Evolutionary conservation across 139 green algal species (phyloP), one percentile per base, ranked within the genome.

Genomic region (Yamagishiella unicocca): DNA sequence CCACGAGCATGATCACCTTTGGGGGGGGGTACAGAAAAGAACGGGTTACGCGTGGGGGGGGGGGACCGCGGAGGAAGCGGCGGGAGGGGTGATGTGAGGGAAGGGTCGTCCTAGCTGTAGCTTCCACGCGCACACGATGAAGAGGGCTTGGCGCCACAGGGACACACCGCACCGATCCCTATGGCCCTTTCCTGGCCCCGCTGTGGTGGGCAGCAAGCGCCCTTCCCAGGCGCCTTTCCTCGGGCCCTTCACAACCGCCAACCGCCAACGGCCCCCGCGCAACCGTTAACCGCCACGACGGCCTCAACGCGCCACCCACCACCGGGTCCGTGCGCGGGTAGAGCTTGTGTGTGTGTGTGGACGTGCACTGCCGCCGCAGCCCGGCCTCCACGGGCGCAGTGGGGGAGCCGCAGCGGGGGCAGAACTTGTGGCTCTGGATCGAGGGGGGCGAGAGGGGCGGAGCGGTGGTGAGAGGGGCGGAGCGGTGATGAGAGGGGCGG

Each of bases 271-370:
- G 31, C 33, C 54, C 37, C 4, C 27, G 4, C 33, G 22, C 55
- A 9, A 67, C 21, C 55, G 5, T 5, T 25, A 31, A 22, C 55
- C 55, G 5, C 55, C 55, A 12, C 50, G 9, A 31, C 55, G 9
- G 22, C 21, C 55, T 67, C 55, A n/a, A n/a, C 50, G 12, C 12
- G 50, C 50, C 17, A 67, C 90, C 55, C 73, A 96, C 95, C 80
- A 98, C 96, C 17, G 95, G 94, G 87, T 97, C 95, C 7, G 95
- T 97, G 46, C 95, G 90, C 21, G 96, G 96, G 89, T 97, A 97
- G 9, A 86, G 74, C 67, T 93, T 93, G 87, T 98, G 96, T 1
- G 19, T 24, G 0, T 71, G 5, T 22, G 93, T 72, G 24, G 40
- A 43, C 5, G 72, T 87, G 92, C 96, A 98, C 25, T 90, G 81